phyloP scores from a whole-genome alignment of 1,139 yeast species.

The Zhuliangozyma parablackwelliae region DNA sequence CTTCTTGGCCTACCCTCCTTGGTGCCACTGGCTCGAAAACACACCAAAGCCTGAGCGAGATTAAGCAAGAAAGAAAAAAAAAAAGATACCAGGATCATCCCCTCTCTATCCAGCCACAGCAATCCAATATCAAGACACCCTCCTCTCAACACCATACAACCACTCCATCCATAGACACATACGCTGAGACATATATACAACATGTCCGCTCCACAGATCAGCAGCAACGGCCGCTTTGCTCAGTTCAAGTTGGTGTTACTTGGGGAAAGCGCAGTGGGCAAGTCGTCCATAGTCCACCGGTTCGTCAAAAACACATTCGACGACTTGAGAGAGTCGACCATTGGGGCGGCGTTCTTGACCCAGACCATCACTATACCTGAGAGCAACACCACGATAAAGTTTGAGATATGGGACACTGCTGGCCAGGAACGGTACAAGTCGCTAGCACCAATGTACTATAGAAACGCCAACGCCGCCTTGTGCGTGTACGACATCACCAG shows the following conservation, averaged over 20 bases:
- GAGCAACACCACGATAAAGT: conserved; percentile 34
- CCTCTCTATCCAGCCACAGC: no score
- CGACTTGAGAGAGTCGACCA: conserved; percentile 90
- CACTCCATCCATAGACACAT: no score
- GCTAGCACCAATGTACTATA: conserved; percentile 46
- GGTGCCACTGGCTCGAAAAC: no score
- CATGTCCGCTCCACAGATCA: not conserved
- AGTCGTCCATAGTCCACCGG: conserved; percentile 44
- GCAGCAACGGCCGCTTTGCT: conserved; percentile 21
- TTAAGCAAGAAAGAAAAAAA: no score
- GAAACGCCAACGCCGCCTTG: conserved; percentile 40
- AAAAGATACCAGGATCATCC: no score
- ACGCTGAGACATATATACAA: no score
- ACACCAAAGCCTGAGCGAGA: no score
- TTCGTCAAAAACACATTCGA: conserved; percentile 75
- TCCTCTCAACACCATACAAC: no score
- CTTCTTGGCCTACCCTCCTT: no score
- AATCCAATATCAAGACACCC: no score
- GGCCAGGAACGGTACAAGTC: conserved; percentile 48
- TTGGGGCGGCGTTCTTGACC: conserved; percentile 95
- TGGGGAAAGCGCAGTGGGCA: conserved; percentile 50
- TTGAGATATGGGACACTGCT: conserved; percentile 51
- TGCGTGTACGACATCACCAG: conserved; percentile 35
- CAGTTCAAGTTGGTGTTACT: conserved; percentile 43
- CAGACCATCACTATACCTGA: conserved; percentile 61